phyloP scores from a whole-genome alignment of 2,329 filamentous ascomycete species.

The Ceratocystis variospora region DNA sequence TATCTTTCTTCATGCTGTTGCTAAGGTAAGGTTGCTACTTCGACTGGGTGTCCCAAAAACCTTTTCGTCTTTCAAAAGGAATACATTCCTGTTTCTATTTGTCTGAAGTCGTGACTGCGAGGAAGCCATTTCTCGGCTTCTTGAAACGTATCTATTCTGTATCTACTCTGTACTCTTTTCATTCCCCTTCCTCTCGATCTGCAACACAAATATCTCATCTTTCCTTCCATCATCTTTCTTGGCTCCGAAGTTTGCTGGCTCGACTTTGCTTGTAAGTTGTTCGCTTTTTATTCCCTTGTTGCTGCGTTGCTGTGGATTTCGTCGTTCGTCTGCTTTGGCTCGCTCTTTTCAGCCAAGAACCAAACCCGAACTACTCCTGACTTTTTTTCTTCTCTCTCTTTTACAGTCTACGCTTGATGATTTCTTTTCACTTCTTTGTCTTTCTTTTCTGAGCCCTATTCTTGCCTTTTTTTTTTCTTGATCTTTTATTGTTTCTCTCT shows the following conservation, averaged over 20 bases:
- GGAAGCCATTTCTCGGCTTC: background rate
- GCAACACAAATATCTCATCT: background rate
- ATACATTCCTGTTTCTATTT: background rate
- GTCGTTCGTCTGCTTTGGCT: background rate
- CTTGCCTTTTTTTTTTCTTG: background rate
- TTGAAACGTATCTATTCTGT: background rate
- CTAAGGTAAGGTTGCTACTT: background rate
- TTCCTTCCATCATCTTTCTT: background rate
- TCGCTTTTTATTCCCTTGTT: background rate
- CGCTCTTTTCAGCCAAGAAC: background rate
- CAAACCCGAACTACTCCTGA: background rate
- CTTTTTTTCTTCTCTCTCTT: background rate
- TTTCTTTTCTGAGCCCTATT: background rate
- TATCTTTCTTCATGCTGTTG: background rate
- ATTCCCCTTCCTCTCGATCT: background rate
- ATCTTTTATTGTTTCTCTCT: background rate
- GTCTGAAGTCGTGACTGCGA: background rate
- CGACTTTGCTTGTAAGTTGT: conserved; percentile 2
- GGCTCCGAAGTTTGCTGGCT: background rate
- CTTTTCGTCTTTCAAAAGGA: background rate
- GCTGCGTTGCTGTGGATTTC: conserved; percentile 6
- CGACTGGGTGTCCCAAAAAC: background rate
- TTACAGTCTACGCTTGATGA: conserved; percentile 3
- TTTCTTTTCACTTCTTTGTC: conserved; percentile 5
- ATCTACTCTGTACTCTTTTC: background rate